Base-by-base conservation (phyloP, 768 basidiomycete genomes). In the Chalciporus sphaerocephalus region DNA sequence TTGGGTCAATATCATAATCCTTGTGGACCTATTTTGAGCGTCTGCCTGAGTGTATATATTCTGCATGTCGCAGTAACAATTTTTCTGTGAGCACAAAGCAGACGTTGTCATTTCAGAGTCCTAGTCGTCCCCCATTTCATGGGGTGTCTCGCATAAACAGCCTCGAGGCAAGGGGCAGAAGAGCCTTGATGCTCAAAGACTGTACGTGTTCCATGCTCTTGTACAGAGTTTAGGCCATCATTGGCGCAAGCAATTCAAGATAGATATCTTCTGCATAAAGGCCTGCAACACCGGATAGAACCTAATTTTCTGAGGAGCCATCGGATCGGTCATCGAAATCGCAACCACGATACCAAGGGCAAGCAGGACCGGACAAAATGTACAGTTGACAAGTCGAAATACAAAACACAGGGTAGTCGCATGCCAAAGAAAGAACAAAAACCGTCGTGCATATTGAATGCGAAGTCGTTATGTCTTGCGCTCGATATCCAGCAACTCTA, bases 401-500 rank as follows among this genome's bases (percentile, higher is more conserved):
- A 60, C 52, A 59, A 36, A 43, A 64, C 46, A 67, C 38, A 62
- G 40, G 39, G 42, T 46, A 61, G 45, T 35, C 52, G 50, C 41
- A 57, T 37, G 51, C 36, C 37, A 43, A 42, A 38, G 53, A 45
- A 44, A 49, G 40, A 41, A 49, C 21, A 47, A 46, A 44, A 44
- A 40, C 37, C 20, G 49, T 51, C 54, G 40, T 66, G 61, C 47
- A 57, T 28, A 41, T 56, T 37, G 50, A 17, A 40, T 51, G 41
- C 38, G 44, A 48, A 17, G 32, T 53, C 40, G 42, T 67, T 60
- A 71, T 56, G 92, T 90, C 64, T 76, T 72, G 47, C 3, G 28
- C 3, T n/a, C 15, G 13, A 32, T 32, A 5, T 15, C n/a, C 5
- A 92, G 50, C 38, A 94, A 74, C 68, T 93, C 87, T 42, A 94